Conservation (phyloP, 768 basidiomycete genomes). For the Dioszegia hungarica region DNA sequence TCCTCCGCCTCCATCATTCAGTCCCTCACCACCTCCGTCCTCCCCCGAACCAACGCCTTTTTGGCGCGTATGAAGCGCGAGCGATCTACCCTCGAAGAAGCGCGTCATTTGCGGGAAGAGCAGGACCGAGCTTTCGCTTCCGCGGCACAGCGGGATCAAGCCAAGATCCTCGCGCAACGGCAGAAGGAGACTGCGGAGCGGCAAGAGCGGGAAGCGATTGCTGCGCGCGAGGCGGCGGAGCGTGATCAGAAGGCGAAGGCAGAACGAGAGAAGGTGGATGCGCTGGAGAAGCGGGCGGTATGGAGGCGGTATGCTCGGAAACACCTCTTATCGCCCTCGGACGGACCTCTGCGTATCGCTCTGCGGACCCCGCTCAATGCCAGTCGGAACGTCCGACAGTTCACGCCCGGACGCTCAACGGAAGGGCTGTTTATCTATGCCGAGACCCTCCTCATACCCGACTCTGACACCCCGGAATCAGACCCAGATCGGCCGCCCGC, state of each 20-base stretch:
- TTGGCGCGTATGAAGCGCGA: constrained; percentile 60
- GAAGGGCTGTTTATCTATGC: constrained; percentile 36
- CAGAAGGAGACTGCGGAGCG: constrained; percentile 54
- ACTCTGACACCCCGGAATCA: neutral
- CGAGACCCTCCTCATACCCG: constrained; percentile 41
- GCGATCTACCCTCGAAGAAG: constrained; percentile 49
- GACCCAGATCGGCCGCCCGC: constrained; percentile 32
- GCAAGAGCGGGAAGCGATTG: constrained; percentile 9
- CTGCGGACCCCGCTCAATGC: constrained; percentile 34
- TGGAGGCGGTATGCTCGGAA: constrained; percentile 64
- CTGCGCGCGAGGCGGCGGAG: neutral
- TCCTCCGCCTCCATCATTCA: constrained; percentile 61
- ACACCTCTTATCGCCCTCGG: constrained; percentile 50
- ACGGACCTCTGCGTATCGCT: constrained; percentile 40
- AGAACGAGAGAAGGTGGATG: constrained; percentile 14
- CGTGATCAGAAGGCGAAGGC: constrained; percentile 21
- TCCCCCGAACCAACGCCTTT: constrained; percentile 76
- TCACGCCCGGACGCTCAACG: constrained; percentile 21
- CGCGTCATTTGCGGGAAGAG: constrained; percentile 63
- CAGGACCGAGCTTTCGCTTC: constrained; percentile 72
- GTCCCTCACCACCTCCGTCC: constrained; percentile 65
- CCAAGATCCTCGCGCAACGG: constrained; percentile 58
- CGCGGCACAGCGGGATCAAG: constrained; percentile 62
- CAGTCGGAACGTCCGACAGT: constrained; percentile 30
- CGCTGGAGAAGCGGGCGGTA: constrained; percentile 20